A percentile compares a stretch with the other conserved stretches of the same genome.
Conservation (phyloP, 768 basidiomycete genomes). For the Leccinum subtestaceum region DNA sequence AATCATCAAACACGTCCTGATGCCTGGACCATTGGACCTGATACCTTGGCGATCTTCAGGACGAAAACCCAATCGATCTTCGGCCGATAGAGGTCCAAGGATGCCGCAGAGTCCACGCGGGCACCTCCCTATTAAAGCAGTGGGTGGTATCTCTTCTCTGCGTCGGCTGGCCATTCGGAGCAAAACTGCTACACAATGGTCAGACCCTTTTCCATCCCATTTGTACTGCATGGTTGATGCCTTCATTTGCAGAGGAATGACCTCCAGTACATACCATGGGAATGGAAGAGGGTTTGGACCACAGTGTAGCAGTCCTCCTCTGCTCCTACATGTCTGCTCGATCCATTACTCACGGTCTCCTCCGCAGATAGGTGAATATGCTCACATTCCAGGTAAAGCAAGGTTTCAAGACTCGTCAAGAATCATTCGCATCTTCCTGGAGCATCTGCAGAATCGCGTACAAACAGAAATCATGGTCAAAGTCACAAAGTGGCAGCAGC, state of each 20-base stretch:
- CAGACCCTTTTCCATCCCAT: slow-evolving; percentile 29
- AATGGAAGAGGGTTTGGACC: slow-evolving; percentile 44
- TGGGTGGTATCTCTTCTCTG: not conserved
- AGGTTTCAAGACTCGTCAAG: not conserved
- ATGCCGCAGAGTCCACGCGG: not conserved
- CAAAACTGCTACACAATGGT: slow-evolving; percentile 26
- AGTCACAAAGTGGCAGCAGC: not conserved
- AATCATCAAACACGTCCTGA: not conserved
- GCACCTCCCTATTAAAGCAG: slow-evolving; percentile 10
- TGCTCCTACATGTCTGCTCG: slow-evolving; percentile 1
- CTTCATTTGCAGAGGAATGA: slow-evolving; percentile 29
- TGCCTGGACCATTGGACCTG: not conserved
- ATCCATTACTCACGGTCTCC: not conserved
- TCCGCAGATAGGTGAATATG: not conserved
- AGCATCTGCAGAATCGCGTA: not conserved
- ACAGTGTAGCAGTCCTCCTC: slow-evolving; percentile 15
- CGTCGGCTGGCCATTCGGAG: slow-evolving; percentile 6
- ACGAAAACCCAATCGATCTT: not conserved
- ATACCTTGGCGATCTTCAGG: not conserved
- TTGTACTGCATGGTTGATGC: slow-evolving; percentile 25
- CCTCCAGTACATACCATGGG: slow-evolving; percentile 44
- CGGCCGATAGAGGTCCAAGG: slow-evolving; percentile 2
- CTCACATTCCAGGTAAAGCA: slow-evolving; percentile 1
- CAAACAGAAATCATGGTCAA: not conserved
- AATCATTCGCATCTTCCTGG: not conserved